phyloP scores from a whole-genome alignment of 2,329 filamentous ascomycete genomes.

The Parafenestella ontariensis region DNA sequence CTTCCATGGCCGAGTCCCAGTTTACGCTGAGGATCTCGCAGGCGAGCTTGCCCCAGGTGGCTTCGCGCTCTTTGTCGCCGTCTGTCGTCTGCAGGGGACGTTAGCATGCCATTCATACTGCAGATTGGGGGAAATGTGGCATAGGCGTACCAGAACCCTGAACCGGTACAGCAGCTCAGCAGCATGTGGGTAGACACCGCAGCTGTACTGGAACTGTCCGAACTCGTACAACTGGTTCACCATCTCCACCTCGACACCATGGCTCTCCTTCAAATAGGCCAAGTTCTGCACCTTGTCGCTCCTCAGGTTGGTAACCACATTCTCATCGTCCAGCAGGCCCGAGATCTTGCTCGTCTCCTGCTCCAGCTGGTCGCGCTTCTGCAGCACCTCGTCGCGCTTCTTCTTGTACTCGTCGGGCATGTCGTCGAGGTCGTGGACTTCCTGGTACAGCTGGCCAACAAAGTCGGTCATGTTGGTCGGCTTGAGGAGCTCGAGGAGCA shows the following conservation, averaged over 20 bases:
- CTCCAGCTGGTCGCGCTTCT: conserved; percentile 81
- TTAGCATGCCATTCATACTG: conserved; percentile 14
- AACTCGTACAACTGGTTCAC: conserved; percentile 95
- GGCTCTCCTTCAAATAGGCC: conserved; percentile 96
- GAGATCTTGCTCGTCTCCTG: conserved; percentile 89
- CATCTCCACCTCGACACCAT: conserved; percentile 93
- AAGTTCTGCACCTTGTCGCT: conserved; percentile 99
- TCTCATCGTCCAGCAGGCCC: conserved; percentile 83
- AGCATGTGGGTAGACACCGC: conserved; percentile 88
- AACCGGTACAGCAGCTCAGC: conserved; percentile 96
- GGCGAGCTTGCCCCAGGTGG: conserved; percentile 97
- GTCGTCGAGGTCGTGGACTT: conserved; percentile 80
- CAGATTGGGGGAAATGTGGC: not conserved
- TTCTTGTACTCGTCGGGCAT: conserved; percentile 84
- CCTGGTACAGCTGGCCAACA: conserved; percentile 87
- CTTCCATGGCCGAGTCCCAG: conserved; percentile 84
- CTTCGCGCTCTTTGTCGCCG: conserved; percentile 94
- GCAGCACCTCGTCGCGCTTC: conserved; percentile 88
- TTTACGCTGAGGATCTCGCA: conserved; percentile 93
- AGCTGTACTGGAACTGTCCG: conserved; percentile 97
- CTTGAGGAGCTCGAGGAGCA: conserved; percentile 93
- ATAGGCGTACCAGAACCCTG: conserved; percentile 72
- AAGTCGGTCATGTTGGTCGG: conserved; percentile 99
- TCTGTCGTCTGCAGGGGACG: conserved; percentile 72
- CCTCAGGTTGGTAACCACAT: conserved; percentile 87